A percentile compares a stretch with the other conserved stretches of the same genome.
Evolutionary conservation across 257 asterid species (phyloP).

Genomic region (Paulownia fortunei): DNA sequence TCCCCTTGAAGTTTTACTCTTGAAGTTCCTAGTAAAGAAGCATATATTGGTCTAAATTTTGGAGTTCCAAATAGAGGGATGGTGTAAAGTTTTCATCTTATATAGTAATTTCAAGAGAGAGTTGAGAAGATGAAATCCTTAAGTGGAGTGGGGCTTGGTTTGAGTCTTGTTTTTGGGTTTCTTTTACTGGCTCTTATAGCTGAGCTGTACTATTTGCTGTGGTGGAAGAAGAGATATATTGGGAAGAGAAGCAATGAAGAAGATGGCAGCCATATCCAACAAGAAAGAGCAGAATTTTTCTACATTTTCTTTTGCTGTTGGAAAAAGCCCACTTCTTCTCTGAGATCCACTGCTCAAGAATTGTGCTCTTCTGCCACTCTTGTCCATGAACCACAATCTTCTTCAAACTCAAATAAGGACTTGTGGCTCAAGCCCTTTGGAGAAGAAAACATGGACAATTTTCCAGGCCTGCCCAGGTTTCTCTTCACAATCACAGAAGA

Average conservation of each 20-base stretch:
- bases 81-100: background rate
- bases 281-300: constrained; percentile 36
- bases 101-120: background rate
- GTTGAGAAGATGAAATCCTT: constrained; percentile 52
- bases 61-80: background rate
- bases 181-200: constrained; percentile 63
- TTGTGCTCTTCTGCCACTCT: constrained; percentile 41
- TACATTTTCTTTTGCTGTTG: constrained; percentile 41
- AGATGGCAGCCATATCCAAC: constrained; percentile 37
- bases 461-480: constrained; percentile 55
- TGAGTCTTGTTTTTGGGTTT: constrained; percentile 70
- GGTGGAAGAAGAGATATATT: constrained; percentile 61
- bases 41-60: background rate
- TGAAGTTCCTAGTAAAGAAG: background rate
- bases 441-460: constrained; percentile 34
- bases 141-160: constrained; percentile 63
- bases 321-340: constrained; percentile 42
- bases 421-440: constrained; percentile 42
- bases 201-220: constrained; percentile 70
- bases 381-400: constrained; percentile 56
- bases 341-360: constrained; percentile 31
- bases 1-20: background rate
- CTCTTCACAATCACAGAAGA: constrained; percentile 80
- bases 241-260: constrained; percentile 39
- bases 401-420: constrained; percentile 40